phyloP scores from a whole-genome alignment of 306 rosid genomes.

The Trichosanthes cucumerina region DNA sequence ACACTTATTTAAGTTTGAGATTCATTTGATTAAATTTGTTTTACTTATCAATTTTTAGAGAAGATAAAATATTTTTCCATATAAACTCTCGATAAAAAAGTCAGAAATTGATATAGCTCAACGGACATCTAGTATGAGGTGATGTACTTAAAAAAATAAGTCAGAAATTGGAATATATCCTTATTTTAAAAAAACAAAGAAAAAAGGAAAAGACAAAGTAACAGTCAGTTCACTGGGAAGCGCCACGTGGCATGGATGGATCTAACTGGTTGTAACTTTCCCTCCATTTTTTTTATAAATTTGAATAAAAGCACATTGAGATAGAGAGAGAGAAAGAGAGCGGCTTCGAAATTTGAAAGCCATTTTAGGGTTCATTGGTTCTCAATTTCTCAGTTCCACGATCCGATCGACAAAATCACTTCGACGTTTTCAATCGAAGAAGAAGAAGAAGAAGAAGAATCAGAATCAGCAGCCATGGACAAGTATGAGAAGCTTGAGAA shows the following conservation, averaged over 20 bases:
- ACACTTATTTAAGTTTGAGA: too few relatives aligned
- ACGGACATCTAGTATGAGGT: too few relatives aligned
- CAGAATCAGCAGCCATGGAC: constrained; percentile 37
- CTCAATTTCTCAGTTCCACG: not conserved
- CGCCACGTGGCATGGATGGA: not conserved
- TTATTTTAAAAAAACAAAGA: too few relatives aligned
- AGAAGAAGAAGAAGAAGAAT: not conserved
- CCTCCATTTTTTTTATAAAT: constrained; percentile 3
- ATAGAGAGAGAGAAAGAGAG: not conserved
- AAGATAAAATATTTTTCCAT: too few relatives aligned
- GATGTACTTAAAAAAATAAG: too few relatives aligned
- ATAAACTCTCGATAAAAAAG: too few relatives aligned
- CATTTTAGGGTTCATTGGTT: not conserved
- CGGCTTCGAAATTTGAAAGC: not conserved
- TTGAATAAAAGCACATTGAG: not conserved
- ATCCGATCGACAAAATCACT: not conserved
- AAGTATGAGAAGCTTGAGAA: constrained; percentile 94
- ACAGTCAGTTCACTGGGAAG: not conserved
- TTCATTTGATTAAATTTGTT: too few relatives aligned
- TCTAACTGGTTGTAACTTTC: not conserved
- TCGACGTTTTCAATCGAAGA: not conserved
- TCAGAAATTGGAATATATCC: too few relatives aligned
- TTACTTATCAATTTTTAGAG: too few relatives aligned
- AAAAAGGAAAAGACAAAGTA: not conserved
- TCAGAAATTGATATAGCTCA: too few relatives aligned